Conservation (phyloP, 148 eudicot genomes). For the Dysphania ambrosioides region DNA sequence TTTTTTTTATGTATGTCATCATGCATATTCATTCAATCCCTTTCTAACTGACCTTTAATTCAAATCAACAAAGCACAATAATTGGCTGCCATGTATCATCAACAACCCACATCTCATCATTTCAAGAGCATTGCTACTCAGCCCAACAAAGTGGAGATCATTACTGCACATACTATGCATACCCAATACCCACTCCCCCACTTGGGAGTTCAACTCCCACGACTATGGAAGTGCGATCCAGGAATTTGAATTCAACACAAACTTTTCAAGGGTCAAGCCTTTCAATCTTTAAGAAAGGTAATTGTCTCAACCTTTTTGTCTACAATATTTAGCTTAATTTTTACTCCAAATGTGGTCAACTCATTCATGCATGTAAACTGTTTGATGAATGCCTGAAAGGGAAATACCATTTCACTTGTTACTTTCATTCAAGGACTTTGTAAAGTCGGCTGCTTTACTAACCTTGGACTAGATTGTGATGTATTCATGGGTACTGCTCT, state of each 20-base stretch:
- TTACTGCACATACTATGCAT: conserved; percentile 1
- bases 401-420: conserved; percentile 62
- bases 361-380: conserved; percentile 48
- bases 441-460: conserved; percentile 24
- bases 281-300: conserved; percentile 62
- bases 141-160: conserved; percentile 8
- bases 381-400: conserved; percentile 65
- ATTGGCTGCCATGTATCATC: conserved; percentile 13
- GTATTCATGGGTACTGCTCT: conserved; percentile 84
- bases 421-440: conserved; percentile 62
- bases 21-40: too few relatives aligned
- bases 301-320: conserved; percentile 62
- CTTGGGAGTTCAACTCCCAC: conserved; percentile 33
- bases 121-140: neutral
- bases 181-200: neutral
- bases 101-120: neutral
- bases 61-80: neutral
- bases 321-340: conserved; percentile 58
- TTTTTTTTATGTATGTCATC: too few relatives aligned
- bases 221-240: conserved; percentile 49
- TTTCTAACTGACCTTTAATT: neutral
- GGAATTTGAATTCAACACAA: conserved; percentile 35
- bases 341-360: conserved; percentile 42
- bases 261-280: conserved; percentile 34
- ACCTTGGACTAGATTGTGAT: conserved; percentile 52